Conservation (phyloP, 2,329 filamentous ascomycete species). For the Aureobasidium sp. region DNA sequence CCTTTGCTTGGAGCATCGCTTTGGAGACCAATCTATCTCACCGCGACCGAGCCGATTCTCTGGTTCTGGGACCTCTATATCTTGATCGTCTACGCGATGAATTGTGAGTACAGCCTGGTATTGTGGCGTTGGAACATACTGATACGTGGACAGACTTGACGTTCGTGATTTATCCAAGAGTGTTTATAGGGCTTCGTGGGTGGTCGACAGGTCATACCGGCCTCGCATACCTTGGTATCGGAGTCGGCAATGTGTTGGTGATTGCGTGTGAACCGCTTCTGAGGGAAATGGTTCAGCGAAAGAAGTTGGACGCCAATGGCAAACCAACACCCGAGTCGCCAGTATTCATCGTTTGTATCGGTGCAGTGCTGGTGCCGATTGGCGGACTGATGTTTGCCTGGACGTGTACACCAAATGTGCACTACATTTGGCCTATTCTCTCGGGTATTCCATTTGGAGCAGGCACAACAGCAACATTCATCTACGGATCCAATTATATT, state of each 20-base stretch:
- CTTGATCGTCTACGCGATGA: conserved; percentile 37
- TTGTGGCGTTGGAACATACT: background rate
- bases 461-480: conserved; percentile 26
- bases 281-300: conserved; percentile 21
- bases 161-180: conserved; percentile 42
- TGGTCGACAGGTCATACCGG: conserved; percentile 38
- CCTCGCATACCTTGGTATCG: conserved; percentile 40
- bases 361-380: conserved; percentile 41
- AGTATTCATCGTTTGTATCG: conserved; percentile 37
- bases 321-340: conserved; percentile 33
- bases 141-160: background rate
- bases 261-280: conserved; percentile 23
- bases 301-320: conserved; percentile 34
- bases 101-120: conserved; percentile 30
- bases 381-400: conserved; percentile 42
- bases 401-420: conserved; percentile 1
- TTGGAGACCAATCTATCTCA: conserved; percentile 36
- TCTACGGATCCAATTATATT: conserved; percentile 47
- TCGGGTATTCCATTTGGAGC: conserved; percentile 3
- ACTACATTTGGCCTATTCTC: conserved; percentile 20
- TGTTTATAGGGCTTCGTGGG: conserved; percentile 42
- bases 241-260: conserved; percentile 34
- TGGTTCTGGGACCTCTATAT: conserved; percentile 39
- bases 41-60: conserved; percentile 38
- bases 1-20: conserved; percentile 27